Conservation (phyloP, 441 rosid species). For the Manihot esculenta region DNA sequence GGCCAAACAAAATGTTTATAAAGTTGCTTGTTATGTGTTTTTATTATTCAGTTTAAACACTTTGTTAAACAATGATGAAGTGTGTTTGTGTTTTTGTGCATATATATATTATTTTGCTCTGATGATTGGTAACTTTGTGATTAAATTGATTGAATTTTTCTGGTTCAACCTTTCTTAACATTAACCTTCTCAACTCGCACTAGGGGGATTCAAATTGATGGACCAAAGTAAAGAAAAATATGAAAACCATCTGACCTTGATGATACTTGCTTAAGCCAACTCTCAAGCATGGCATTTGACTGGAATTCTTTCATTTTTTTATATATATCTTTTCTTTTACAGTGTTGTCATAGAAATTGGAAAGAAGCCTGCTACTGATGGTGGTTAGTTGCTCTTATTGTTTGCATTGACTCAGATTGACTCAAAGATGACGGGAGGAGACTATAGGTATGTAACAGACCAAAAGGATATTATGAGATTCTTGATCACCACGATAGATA, state of each 20-base stretch:
- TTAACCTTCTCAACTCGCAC: neutral
- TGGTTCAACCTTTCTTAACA: neutral
- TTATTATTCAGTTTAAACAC: neutral
- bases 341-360: neutral
- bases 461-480: slow-evolving; percentile 42
- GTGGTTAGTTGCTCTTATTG: slow-evolving; percentile 10
- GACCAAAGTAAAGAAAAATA: neutral
- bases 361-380: neutral
- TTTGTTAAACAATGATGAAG: too few relatives aligned
- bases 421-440: slow-evolving; percentile 39
- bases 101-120: too few relatives aligned
- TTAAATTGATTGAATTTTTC: neutral
- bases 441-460: slow-evolving; percentile 44
- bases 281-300: neutral
- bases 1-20: too few relatives aligned
- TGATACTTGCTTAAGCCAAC: neutral
- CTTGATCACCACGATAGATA: slow-evolving; percentile 39
- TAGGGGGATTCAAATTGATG: neutral
- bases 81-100: neutral
- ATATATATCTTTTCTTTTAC: neutral
- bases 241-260: neutral
- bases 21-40: neutral
- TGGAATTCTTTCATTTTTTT: neutral
- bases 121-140: too few relatives aligned
- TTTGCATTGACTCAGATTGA: slow-evolving; percentile 1